Percentiles rank a stretch among this genome's conserved stretches.
Evolutionary conservation across 164 flowering plant species (phyloP).

Genomic region (Vitis labrusca): DNA sequence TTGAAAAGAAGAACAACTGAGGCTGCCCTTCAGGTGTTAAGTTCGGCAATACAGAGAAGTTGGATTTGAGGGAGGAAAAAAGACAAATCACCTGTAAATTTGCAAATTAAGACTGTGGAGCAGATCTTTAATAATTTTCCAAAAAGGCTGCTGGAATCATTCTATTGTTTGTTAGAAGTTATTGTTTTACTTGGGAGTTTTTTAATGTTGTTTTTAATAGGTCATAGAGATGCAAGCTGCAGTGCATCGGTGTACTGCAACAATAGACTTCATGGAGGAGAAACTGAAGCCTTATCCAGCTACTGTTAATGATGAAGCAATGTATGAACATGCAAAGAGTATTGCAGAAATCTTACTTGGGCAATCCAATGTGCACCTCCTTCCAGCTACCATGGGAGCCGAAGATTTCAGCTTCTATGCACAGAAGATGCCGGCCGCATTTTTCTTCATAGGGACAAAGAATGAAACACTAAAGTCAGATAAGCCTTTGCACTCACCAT

Average conservation of each 20-base stretch:
- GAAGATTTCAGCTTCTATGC: slow-evolving; percentile 80
- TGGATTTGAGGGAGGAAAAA: no score
- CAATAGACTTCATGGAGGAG: slow-evolving; percentile 65
- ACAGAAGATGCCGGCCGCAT: slow-evolving; percentile 41
- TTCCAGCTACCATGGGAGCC: slow-evolving; percentile 49
- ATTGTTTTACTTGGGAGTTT: no score
- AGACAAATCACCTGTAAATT: no score
- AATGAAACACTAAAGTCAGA: slow-evolving; percentile 40
- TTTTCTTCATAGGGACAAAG: slow-evolving; percentile 49
- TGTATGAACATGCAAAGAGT: slow-evolving; percentile 57
- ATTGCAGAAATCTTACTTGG: slow-evolving; percentile 58
- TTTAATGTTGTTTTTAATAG: slow-evolving; percentile 26
- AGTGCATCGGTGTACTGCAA: slow-evolving; percentile 54
- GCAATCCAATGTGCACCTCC: slow-evolving; percentile 33
- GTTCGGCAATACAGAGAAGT: no score
- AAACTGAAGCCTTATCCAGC: slow-evolving; percentile 45
- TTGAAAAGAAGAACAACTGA: no score
- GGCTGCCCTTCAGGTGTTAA: no score
- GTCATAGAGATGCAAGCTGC: slow-evolving; percentile 58
- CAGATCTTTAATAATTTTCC: background rate
- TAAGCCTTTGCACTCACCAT: slow-evolving; percentile 46
- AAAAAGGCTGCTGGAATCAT: no score
- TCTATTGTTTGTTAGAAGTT: no score
- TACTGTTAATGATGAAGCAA: slow-evolving; percentile 48
- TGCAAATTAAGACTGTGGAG: background rate